These are phyloP conservation scores for Solanum okadae DNA, from an alignment of 257 asterid genomes.

Conservation along the genomic window DNA sequence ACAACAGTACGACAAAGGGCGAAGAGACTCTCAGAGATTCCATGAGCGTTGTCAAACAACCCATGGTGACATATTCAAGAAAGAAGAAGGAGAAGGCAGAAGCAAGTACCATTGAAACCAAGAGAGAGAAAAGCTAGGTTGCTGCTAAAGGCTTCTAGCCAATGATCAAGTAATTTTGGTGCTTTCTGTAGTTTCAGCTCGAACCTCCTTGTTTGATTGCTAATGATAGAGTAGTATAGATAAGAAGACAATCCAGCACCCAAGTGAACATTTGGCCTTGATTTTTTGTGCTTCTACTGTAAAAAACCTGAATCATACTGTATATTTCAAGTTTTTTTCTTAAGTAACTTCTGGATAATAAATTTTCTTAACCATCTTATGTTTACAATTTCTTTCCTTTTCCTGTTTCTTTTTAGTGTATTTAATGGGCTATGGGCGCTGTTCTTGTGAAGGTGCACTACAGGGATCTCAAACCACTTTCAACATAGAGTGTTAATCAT, in stretches of 20 bases:
- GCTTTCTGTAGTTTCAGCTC: neutral
- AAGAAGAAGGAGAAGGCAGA: conserved; percentile 9
- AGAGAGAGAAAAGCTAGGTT: neutral
- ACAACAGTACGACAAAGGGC: neutral
- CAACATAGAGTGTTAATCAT: neutral
- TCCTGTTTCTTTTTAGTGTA: neutral
- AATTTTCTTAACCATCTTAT: neutral
- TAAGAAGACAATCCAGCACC: neutral
- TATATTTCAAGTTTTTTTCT: neutral
- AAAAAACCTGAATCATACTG: neutral
- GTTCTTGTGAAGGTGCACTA: neutral
- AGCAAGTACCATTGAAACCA: neutral
- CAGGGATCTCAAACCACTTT: neutral
- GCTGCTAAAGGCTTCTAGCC: conserved; percentile 2
- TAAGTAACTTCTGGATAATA: neutral
- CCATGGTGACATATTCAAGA: conserved; percentile 22
- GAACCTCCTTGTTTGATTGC: neutral
- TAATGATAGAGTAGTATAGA: neutral
- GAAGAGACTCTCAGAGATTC: neutral
- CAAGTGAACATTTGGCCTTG: neutral
- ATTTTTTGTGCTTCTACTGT: neutral
- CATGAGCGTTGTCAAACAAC: neutral
- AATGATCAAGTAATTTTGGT: neutral
- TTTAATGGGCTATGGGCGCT: neutral
- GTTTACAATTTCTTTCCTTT: neutral